Evolutionary conservation across 2,329 filamentous ascomycete species (phyloP), one percentile per base, ranked within the genome.

Genomic region (Fusarium compactum): DNA sequence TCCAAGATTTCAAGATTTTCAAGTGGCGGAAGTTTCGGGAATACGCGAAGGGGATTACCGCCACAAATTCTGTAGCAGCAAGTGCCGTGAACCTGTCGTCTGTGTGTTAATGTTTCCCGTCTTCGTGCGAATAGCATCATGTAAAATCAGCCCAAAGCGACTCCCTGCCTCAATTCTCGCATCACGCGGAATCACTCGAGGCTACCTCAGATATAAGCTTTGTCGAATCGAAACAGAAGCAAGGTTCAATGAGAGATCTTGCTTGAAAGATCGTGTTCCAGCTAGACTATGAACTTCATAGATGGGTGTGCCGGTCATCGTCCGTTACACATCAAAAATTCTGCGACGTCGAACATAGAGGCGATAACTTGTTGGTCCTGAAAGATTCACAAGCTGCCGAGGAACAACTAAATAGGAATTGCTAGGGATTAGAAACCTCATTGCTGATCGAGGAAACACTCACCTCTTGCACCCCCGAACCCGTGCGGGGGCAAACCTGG

Each of bases 401-500:
- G 73, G 73, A 61, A 69, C 66, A 59, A 55, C 15, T 58, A 44
- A 48, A 34, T 58, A 53, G 52, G 46, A 20, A 30, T 44, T 29
- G 48, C 67, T 44, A 55, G 66, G 69, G 52, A 46, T 40, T 25
- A 50, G 16, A 38, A 48, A 50, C 27, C 40, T 48, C 43, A 22
- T 57, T 57, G 43, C 22, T 47, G 27, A 44, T 50, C 18, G 46
- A 58, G 40, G 54, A 60, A 65, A 55, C 46, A 40, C 52, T 66
- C 45, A 22, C 52, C 55, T 68, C 54, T 62, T 27, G 32, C 52
- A 46, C 54, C 48, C 58, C 46, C 16, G 16, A 64, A 44, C 59
- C 60, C 62, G 65, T 66, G 74, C 72, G 74, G 71, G 74, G 74
- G 74, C 72, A 76, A 76, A 76, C 59, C 74, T 75, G 74, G 74